Conservation (phyloP, 2,329 filamentous ascomycete genomes). For the Trichoderma koningiopsis region DNA sequence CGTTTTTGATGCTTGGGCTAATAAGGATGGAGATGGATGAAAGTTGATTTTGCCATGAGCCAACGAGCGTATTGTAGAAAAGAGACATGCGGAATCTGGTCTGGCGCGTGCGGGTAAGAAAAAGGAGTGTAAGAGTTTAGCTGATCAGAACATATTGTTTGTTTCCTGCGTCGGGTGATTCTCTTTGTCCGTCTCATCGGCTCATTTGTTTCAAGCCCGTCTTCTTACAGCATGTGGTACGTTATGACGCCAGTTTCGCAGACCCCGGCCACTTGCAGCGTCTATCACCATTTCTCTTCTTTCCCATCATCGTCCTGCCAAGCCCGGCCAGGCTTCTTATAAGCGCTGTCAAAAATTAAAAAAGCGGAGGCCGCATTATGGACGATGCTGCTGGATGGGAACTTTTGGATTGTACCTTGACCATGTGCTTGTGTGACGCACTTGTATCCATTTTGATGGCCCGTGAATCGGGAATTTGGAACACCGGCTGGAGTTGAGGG, state of each 20-base stretch:
- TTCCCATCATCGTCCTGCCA: not conserved
- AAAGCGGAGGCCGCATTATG: not conserved
- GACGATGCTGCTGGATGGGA: not conserved
- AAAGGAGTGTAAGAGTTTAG: not conserved
- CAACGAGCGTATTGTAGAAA: not conserved
- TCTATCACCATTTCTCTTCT: constrained; percentile 23
- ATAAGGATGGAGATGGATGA: not conserved
- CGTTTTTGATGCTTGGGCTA: not conserved
- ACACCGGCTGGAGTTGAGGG: not conserved
- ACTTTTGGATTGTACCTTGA: not conserved
- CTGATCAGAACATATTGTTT: not conserved
- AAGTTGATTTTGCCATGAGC: not conserved
- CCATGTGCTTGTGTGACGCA: constrained; percentile 2
- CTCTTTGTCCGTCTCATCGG: not conserved
- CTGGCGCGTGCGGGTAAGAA: not conserved
- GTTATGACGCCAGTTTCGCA: not conserved
- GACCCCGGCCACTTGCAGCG: not conserved
- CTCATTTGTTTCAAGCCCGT: not conserved
- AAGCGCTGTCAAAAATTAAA: not conserved
- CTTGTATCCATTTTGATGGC: not conserved
- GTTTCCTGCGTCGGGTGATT: not conserved
- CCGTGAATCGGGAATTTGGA: not conserved
- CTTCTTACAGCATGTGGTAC: not conserved
- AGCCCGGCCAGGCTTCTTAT: not conserved
- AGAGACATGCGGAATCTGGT: not conserved